These are phyloP conservation scores for Sclerospora graminicola DNA, from an alignment of 352 stramenopile genomes.

Conservation along the genomic window DNA sequence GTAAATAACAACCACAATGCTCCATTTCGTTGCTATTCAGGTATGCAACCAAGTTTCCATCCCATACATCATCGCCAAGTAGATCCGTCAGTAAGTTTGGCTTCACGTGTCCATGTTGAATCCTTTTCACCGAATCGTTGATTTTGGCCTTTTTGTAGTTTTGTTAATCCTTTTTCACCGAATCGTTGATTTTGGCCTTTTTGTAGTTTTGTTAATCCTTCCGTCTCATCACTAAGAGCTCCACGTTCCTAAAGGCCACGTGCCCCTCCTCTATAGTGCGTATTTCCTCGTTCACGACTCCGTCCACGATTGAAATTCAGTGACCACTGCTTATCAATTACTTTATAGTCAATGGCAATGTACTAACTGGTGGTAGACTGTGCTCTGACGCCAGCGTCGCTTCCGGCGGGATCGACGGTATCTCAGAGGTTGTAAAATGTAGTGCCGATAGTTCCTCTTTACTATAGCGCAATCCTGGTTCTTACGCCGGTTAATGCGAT, in stretches of 20 bases:
- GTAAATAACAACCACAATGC: no score
- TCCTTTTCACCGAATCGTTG: no score
- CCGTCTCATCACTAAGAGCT: conserved; percentile 35
- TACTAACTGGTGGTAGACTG: conserved; percentile 54
- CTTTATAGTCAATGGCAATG: conserved; percentile 79
- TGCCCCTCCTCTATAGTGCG: conserved; percentile 11
- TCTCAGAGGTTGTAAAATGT: conserved; percentile 32
- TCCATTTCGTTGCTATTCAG: conserved; percentile 54
- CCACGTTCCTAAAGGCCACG: conserved; percentile 33
- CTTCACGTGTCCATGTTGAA: conserved; percentile 48
- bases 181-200: no score
- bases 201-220: conserved; percentile 28
- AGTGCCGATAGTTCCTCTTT: conserved; percentile 79
- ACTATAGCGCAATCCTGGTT: conserved; percentile 72
- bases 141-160: no score
- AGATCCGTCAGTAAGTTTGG: conserved; percentile 23
- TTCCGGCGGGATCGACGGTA: conserved; percentile 46
- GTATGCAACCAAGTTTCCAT: conserved; percentile 49
- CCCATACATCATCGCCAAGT: conserved; percentile 60
- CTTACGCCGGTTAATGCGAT: conserved; percentile 37
- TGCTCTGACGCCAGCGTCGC: conserved; percentile 58
- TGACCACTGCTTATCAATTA: conserved; percentile 83
- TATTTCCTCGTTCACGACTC: conserved; percentile 46
- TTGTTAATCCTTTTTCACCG: no score
- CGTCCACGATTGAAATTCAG: conserved; percentile 71